Base-by-base conservation (phyloP, 2,329 filamentous ascomycete species). In the Elsinoe ampelina region DNA sequence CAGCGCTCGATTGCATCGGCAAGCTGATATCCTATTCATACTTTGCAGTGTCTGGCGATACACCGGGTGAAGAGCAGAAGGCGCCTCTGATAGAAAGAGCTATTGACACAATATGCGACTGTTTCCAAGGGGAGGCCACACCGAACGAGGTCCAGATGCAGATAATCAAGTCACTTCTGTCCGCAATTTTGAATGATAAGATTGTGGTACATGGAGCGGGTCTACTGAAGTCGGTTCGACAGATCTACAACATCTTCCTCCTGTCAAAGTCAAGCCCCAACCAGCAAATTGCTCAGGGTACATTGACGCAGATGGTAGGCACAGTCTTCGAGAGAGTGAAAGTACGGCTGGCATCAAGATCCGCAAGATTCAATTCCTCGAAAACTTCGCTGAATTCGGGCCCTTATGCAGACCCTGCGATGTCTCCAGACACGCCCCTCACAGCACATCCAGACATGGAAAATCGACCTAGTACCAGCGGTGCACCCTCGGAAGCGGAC, bases 1-100 rank as follows among this genome's bases (percentile, higher is more conserved):
- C 87, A 36, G 91, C 93, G 5, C 82, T 98, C 67, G 93, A 98
- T 73, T 97, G 92, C 73, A 96, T 98, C 66, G 93, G 95, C 66
- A 98, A 98, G 76, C 84, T 98, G 61, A 97, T 97, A 69, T 96
- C 92, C 66, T 98, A 95, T 71, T 95, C 93, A 15, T 97, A 97
- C 77, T 97, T 98, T 72, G 92, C 92, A 50, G 82, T 89, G 51
- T 81, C 85, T 35, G 67, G 72, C 36, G 72, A 75, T n/a, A 71
- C 68, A 20, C 55, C 62, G 13, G 57, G 56, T 35, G 57, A 64
- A 10, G 59, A 55, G 8, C 60, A 63, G 32, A 58, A 55, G 35
- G 61, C 61, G 26, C 91, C 92, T 13, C 78, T 98, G 63, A 98
- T 98, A 68, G 95, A 98, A 73, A 83, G 92, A 62, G 93, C 95